phyloP scores from a whole-genome alignment of 2,329 filamentous ascomycete species.

The Knoxdaviesia proteae region DNA sequence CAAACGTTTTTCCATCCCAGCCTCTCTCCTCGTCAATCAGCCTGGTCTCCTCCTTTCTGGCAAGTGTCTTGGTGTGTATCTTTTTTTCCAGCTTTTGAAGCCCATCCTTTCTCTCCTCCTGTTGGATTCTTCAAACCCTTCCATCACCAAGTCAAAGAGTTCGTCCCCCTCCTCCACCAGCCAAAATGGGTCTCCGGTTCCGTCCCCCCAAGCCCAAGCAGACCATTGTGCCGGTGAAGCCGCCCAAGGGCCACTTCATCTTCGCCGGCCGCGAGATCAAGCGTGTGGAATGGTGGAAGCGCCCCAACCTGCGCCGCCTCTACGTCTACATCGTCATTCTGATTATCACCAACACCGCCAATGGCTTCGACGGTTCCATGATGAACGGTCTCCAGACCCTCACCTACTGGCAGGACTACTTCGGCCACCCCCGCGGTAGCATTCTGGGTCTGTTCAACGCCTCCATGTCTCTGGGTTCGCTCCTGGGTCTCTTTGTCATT shows the following conservation, averaged over 20 bases:
- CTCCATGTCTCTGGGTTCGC: constrained; percentile 13
- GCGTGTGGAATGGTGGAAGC: constrained; percentile 11
- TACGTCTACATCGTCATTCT: constrained; percentile 12
- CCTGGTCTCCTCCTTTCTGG: too few relatives aligned
- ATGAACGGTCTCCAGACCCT: constrained; percentile 21
- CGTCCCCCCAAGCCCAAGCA: background rate
- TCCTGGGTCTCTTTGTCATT: constrained; percentile 14
- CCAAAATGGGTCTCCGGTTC: background rate
- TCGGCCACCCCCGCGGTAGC: constrained; percentile 12
- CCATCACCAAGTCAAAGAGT: too few relatives aligned
- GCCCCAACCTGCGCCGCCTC: constrained; percentile 10
- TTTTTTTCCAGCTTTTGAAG: too few relatives aligned
- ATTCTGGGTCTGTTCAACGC: constrained; percentile 14
- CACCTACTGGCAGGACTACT: constrained; percentile 16
- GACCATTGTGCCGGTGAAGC: constrained; percentile 1
- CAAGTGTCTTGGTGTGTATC: too few relatives aligned
- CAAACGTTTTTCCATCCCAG: too few relatives aligned
- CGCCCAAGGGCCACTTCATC: constrained; percentile 4
- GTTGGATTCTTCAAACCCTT: too few relatives aligned
- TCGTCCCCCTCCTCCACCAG: too few relatives aligned
- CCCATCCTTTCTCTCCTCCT: too few relatives aligned
- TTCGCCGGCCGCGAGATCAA: constrained; percentile 9
- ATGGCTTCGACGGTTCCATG: constrained; percentile 16
- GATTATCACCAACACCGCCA: constrained; percentile 12
- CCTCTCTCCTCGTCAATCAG: too few relatives aligned